Evolutionary conservation across 2,329 filamentous ascomycete genomes (phyloP).

Genomic region (Colletotrichum coccodes): DNA sequence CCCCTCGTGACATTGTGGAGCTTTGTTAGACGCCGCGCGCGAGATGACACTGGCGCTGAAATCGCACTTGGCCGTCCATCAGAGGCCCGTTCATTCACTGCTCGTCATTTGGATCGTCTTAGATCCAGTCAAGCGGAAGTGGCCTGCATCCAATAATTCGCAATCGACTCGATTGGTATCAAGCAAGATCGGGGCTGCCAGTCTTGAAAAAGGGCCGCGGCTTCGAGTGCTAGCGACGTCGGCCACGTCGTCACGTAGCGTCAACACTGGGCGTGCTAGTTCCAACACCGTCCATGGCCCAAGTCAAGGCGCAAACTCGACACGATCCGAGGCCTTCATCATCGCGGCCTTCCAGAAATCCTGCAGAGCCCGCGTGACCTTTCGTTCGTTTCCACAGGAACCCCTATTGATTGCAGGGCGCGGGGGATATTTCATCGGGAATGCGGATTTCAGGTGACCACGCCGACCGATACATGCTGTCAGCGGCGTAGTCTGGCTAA

Average conservation of each 20-base stretch:
- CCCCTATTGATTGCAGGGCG: constrained; percentile 22
- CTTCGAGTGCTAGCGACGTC: background rate
- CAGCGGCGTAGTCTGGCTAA: constrained; percentile 19
- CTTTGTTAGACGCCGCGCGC: constrained; percentile 18
- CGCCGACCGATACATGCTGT: constrained; percentile 12
- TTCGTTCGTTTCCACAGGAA: constrained; percentile 9
- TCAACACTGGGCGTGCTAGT: background rate
- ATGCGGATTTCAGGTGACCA: constrained; percentile 11
- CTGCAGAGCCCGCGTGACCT: constrained; percentile 9
- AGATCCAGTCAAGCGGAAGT: constrained; percentile 25
- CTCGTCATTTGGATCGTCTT: constrained; percentile 20
- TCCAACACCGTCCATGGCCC: background rate
- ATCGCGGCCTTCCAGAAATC: background rate
- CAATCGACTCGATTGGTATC: constrained; percentile 1
- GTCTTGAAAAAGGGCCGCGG: constrained; percentile 9
- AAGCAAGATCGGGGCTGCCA: background rate
- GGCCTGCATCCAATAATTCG: constrained; percentile 11
- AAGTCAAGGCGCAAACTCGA: background rate
- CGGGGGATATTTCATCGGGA: constrained; percentile 7
- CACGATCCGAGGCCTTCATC: constrained; percentile 8
- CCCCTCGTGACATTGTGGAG: constrained; percentile 17
- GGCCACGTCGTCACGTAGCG: background rate
- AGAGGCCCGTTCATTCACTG: constrained; percentile 22
- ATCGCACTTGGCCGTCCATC: constrained; percentile 25
- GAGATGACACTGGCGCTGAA: constrained; percentile 15